A percentile compares a stretch with the other conserved stretches of the same genome.
These are phyloP conservation scores for Talaromyces proteolyticus DNA, from an alignment of 495 filamentous ascomycete species.

Conservation along the genomic window DNA sequence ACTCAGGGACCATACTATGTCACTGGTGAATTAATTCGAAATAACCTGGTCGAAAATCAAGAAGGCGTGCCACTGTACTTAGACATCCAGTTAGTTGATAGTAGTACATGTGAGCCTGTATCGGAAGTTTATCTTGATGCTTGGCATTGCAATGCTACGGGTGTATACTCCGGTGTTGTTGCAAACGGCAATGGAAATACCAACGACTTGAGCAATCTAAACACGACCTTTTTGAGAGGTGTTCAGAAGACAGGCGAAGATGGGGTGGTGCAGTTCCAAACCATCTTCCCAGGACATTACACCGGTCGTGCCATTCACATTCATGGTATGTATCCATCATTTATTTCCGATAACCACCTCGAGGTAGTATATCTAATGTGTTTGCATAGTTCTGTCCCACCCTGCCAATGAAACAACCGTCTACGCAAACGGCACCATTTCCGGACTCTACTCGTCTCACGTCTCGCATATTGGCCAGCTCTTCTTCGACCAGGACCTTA, in stretches of 20 bases:
- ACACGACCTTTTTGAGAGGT: constrained; percentile 46
- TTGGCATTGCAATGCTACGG: constrained; percentile 51
- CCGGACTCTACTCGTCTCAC: constrained; percentile 20
- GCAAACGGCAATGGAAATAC: constrained; percentile 46
- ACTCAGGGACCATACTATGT: constrained; percentile 54
- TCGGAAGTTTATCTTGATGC: constrained; percentile 52
- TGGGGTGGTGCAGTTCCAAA: constrained; percentile 44
- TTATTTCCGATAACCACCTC: too few relatives aligned
- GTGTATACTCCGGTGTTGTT: constrained; percentile 52
- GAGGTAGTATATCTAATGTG: not conserved
- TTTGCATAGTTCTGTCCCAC: constrained; percentile 28
- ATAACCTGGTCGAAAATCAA: constrained; percentile 50
- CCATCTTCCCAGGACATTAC: constrained; percentile 53
- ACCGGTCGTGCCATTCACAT: constrained; percentile 29
- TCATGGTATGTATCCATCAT: constrained; percentile 19
- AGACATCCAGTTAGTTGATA: constrained; percentile 57
- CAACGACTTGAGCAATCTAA: constrained; percentile 23
- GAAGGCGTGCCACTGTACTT: constrained; percentile 49
- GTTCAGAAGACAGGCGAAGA: constrained; percentile 42
- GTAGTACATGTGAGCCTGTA: constrained; percentile 50
- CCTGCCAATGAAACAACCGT: constrained; percentile 24
- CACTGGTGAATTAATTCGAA: constrained; percentile 46
- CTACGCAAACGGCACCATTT: constrained; percentile 24
- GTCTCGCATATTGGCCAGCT: constrained; percentile 53
- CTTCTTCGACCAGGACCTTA: constrained; percentile 55